These are phyloP conservation scores for Pestalotiopsis sp. DNA, from an alignment of 2,329 filamentous ascomycete genomes.

Conservation along the genomic window DNA sequence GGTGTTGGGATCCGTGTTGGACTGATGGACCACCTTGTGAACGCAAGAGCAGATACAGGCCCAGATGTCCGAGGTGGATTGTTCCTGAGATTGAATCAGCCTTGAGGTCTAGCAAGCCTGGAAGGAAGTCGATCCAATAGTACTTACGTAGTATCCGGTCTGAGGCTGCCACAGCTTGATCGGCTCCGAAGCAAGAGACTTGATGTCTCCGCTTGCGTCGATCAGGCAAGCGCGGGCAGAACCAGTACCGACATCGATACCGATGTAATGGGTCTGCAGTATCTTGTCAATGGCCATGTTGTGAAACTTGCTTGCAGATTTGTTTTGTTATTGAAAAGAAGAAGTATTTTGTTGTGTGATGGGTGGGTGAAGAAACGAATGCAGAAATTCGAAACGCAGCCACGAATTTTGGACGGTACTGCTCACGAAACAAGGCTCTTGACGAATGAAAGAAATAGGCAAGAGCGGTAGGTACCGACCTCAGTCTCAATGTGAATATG, in stretches of 20 bases:
- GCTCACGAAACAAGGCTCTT: slow-evolving; percentile 1
- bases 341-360: not conserved
- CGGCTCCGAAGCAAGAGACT: slow-evolving; percentile 71
- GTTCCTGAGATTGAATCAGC: slow-evolving; percentile 60
- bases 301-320: slow-evolving; percentile 16
- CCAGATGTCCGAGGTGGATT: slow-evolving; percentile 99
- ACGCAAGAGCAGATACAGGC: slow-evolving; percentile 89
- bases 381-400: not conserved
- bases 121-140: not conserved
- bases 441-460: slow-evolving; percentile 2
- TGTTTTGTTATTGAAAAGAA: not conserved
- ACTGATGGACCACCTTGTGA: slow-evolving; percentile 78
- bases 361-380: not conserved
- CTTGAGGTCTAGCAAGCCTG: not conserved
- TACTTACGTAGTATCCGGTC: slow-evolving; percentile 70
- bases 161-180: slow-evolving; percentile 82
- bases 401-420: not conserved
- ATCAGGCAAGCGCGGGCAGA: slow-evolving; percentile 96
- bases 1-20: slow-evolving; percentile 72
- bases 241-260: slow-evolving; percentile 95
- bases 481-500: slow-evolving; percentile 33
- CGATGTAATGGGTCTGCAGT: slow-evolving; percentile 67
- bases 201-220: slow-evolving; percentile 87
- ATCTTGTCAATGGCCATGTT: slow-evolving; percentile 16
- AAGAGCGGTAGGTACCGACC: slow-evolving; percentile 23